phyloP scores from a whole-genome alignment of 768 basidiomycete genomes.

The Rhodotorula diobovata region DNA sequence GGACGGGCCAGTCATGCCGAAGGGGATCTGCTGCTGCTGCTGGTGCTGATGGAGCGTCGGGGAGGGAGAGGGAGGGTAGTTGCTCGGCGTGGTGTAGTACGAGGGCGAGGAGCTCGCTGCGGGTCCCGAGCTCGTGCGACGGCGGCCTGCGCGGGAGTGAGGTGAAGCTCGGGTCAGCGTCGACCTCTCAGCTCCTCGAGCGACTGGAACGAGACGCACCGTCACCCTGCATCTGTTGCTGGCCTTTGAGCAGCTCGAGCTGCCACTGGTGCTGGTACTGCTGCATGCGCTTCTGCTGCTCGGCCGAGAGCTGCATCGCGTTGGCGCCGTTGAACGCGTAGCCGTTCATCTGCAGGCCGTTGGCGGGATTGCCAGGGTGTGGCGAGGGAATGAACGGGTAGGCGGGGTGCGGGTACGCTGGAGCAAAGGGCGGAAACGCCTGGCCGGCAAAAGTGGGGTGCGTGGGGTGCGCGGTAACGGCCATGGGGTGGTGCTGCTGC shows the following conservation, averaged over 20 bases:
- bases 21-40: neutral
- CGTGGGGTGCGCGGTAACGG: conserved; percentile 10
- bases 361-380: conserved; percentile 15
- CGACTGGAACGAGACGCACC: neutral
- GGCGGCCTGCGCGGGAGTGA: neutral
- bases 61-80: conserved; percentile 10
- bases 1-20: neutral
- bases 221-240: conserved; percentile 19
- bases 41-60: neutral
- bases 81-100: conserved; percentile 13
- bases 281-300: conserved; percentile 25
- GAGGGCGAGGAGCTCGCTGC: neutral
- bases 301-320: neutral
- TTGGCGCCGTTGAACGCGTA: neutral
- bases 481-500: neutral
- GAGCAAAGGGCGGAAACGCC: conserved; percentile 7
- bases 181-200: too few relatives aligned
- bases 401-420: conserved; percentile 17
- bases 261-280: conserved; percentile 32
- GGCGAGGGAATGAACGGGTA: conserved; percentile 38
- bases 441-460: conserved; percentile 22
- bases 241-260: conserved; percentile 21
- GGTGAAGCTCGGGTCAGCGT: neutral
- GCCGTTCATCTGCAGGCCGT: neutral
- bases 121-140: conserved; percentile 27